A percentile compares a stretch with the other conserved stretches of the same genome.
Evolutionary conservation across 148 eudicot species (phyloP).

Genomic region (Chenopodium album): DNA sequence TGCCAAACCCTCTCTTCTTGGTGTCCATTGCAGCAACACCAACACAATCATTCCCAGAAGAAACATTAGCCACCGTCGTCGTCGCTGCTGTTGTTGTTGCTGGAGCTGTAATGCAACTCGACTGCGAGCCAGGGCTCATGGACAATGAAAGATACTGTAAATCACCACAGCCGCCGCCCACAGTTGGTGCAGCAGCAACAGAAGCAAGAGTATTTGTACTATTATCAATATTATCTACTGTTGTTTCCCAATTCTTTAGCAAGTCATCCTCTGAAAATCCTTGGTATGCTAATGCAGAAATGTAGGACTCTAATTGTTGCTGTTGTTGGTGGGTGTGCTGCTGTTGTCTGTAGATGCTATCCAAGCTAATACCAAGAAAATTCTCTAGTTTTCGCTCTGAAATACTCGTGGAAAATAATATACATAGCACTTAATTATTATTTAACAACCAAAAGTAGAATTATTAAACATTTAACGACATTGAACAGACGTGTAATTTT

Average conservation of each 20-base stretch:
- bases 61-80: too few species aligned
- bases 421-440: not conserved
- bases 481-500: not conserved
- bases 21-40: constrained; percentile 24
- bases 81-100: constrained; percentile 2
- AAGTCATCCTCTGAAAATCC: constrained; percentile 25
- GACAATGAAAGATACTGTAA: constrained; percentile 52
- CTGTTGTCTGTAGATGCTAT: constrained; percentile 39
- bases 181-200: not conserved
- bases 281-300: constrained; percentile 31
- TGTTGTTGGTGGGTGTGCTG: constrained; percentile 20
- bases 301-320: constrained; percentile 29
- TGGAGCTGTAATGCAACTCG: constrained; percentile 52
- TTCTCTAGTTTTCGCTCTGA: constrained; percentile 70
- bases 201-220: constrained; percentile 5
- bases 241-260: constrained; percentile 20
- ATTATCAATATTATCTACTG: constrained; percentile 5
- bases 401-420: constrained; percentile 20
- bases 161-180: constrained; percentile 22
- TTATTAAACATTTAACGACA: not conserved
- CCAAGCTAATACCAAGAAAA: constrained; percentile 61
- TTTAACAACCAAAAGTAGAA: not conserved
- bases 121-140: constrained; percentile 77
- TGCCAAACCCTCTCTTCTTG: constrained; percentile 52
- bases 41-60: constrained; percentile 11